These are phyloP conservation scores for Brassica nigra DNA, from an alignment of 345 rosid species.

Conservation along the genomic window DNA sequence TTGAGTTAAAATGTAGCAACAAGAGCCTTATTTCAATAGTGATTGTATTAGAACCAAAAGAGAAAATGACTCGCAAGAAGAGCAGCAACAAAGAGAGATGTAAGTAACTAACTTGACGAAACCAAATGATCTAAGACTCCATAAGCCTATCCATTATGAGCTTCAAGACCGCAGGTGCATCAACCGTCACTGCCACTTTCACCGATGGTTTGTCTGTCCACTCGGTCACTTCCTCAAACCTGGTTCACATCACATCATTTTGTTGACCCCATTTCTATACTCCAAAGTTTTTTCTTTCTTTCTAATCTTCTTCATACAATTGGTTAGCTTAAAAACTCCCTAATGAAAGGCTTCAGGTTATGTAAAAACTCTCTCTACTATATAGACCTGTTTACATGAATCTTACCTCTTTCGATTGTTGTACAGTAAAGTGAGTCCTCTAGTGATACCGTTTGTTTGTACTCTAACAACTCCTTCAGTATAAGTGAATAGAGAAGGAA, in stretches of 20 bases:
- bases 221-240: conserved; percentile 62
- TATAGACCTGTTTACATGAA: neutral
- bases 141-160: conserved; percentile 84
- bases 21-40: conserved; percentile 12
- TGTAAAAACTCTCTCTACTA: too few relatives aligned
- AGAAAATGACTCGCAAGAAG: neutral
- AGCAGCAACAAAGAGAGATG: neutral
- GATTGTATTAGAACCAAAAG: conserved; percentile 1
- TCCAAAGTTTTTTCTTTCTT: neutral
- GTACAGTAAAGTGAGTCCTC: conserved; percentile 72
- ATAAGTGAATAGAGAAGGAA: conserved; percentile 78
- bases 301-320: neutral
- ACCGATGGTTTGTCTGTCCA: conserved; percentile 78
- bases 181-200: conserved; percentile 93
- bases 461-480: conserved; percentile 84
- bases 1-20: neutral
- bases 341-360: too few relatives aligned
- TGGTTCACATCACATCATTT: conserved; percentile 33
- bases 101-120: neutral
- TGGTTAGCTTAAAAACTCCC: neutral
- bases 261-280: neutral
- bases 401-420: conserved; percentile 67
- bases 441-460: conserved; percentile 76
- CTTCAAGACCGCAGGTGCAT: conserved; percentile 66
- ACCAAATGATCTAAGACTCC: conserved; percentile 39